Evolutionary conservation across 202 grass and related monocot species (phyloP), one percentile per base, ranked within the genome.

Genomic region (Setaria italica): DNA sequence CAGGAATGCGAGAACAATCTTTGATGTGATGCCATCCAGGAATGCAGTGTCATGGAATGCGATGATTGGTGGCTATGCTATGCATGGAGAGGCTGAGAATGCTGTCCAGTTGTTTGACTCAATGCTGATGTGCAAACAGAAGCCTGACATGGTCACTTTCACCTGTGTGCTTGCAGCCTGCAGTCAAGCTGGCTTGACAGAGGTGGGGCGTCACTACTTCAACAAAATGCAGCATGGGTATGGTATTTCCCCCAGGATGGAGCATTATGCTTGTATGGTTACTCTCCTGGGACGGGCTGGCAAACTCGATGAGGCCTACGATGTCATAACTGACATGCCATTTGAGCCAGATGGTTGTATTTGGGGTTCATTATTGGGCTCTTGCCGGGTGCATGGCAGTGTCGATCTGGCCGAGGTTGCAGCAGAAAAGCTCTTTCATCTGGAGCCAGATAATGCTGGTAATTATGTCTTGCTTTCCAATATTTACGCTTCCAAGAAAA

Each of bases 401-500:
- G 83, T 92, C 29, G 45, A 29, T 43, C 72, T 95, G 60, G 90
- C 82, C 0, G 90, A 95, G 77, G 79, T 88, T 59, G 86, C 93
- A 60, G 93, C 93, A 34, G 72, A 90, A 53, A 92, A 85, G 29
- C 68, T 95, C 19, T 90, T 95, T 74, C 19, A 48, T 70, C 39
- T 95, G 80, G 93, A 95, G 86, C 88, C 90, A 21, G 83, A 67
- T 67, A 95, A 95, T 82, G 80, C 90, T 45, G 93, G 93, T 30
- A 95, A 87, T n/a, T 95, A 92, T 80, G 90, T 95, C 80, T 73
- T 95, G 9, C 90, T 95, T 71, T 95, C 93, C 9, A 95, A 95
- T 74, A 92, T 92, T 74, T 95, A 92, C 48, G 93, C 93, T 14
- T 87, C 90, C 30, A 95, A 95, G 73, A 91, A 89, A 83, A 88